These are phyloP conservation scores for Solanum virginianum DNA, from an alignment of 257 asterid species.

Conservation along the genomic window DNA sequence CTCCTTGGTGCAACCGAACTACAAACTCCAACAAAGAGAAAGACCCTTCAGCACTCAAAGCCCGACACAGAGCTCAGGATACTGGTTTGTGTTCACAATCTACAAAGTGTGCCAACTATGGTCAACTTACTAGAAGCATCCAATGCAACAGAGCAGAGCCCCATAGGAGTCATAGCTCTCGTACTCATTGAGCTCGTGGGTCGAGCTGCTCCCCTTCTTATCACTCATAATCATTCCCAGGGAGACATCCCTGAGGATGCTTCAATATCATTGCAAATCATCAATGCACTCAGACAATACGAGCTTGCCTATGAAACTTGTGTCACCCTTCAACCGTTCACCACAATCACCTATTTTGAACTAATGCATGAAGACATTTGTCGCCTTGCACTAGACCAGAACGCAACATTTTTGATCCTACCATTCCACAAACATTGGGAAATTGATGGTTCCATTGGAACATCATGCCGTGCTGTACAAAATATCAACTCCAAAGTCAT, in stretches of 20 bases:
- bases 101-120: conserved; percentile 44
- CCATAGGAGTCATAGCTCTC: conserved; percentile 50
- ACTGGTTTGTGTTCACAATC: conserved; percentile 43
- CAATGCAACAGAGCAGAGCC: conserved; percentile 42
- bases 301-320: conserved; percentile 42
- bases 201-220: conserved; percentile 60
- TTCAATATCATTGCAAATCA: conserved; percentile 41
- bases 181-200: conserved; percentile 56
- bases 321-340: conserved; percentile 42
- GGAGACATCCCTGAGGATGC: conserved; percentile 24
- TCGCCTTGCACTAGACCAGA: conserved; percentile 42
- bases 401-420: conserved; percentile 38
- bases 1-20: conserved; percentile 35
- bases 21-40: conserved; percentile 18
- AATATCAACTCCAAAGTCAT: conserved; percentile 39
- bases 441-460: conserved; percentile 60
- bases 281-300: conserved; percentile 61
- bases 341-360: conserved; percentile 34
- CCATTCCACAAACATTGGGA: conserved; percentile 80
- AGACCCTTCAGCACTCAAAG: conserved; percentile 54
- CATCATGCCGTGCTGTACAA: conserved; percentile 32
- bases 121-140: conserved; percentile 65
- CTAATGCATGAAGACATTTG: conserved; percentile 55
- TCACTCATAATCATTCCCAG: conserved; percentile 47
- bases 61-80: conserved; percentile 46